These are phyloP conservation scores for Heracleum sosnowskyi DNA, from an alignment of 129 eudicot species.

Conservation along the genomic window DNA sequence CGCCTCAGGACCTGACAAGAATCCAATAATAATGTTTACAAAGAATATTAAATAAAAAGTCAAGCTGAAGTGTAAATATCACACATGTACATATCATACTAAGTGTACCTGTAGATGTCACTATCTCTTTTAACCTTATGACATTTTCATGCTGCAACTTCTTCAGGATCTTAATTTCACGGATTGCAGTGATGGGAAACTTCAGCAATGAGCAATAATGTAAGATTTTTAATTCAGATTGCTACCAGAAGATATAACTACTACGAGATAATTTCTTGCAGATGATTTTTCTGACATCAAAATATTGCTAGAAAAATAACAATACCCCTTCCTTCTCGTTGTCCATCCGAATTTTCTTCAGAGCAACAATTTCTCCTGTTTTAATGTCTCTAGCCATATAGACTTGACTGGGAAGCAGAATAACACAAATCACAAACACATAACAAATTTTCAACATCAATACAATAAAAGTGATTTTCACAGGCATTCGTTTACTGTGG, in stretches of 20 bases:
- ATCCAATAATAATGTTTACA: neutral
- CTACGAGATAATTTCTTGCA: too few relatives aligned
- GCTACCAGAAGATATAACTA: neutral
- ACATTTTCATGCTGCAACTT: constrained; percentile 71
- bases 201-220: neutral
- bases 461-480: neutral
- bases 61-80: neutral
- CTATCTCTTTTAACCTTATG: constrained; percentile 54
- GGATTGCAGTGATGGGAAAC: constrained; percentile 65
- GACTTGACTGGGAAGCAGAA: constrained; percentile 36
- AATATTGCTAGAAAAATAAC: neutral
- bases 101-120: constrained; percentile 52
- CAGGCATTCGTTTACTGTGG: neutral
- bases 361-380: constrained; percentile 61
- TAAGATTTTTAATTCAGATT: neutral
- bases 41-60: neutral
- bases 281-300: constrained; percentile 1
- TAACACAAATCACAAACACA: neutral
- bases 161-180: constrained; percentile 62
- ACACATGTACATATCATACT: neutral
- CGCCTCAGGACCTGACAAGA: constrained; percentile 39
- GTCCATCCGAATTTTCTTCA: constrained; percentile 64
- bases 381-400: constrained; percentile 56
- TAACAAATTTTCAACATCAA: neutral
- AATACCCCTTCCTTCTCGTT: constrained; percentile 53